Evolutionary conservation across 2,329 filamentous ascomycete genomes (phyloP).

Genomic region (Aspergillus floridensis): DNA sequence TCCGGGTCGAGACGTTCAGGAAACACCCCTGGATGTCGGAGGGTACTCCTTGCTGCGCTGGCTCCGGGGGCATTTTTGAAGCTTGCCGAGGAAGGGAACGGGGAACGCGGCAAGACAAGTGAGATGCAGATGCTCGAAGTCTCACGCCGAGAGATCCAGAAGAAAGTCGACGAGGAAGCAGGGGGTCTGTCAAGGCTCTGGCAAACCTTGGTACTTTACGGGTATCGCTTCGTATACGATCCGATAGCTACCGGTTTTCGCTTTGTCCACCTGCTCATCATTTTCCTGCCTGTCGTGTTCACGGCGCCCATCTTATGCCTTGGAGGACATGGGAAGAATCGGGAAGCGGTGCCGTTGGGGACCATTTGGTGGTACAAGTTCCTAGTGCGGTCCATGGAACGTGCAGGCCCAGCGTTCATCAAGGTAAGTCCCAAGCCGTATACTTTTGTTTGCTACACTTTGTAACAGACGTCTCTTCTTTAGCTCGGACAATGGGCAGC

Average conservation of each 20-base stretch:
- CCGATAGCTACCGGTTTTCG: constrained; percentile 81
- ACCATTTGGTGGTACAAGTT: constrained; percentile 95
- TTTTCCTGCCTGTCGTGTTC: constrained; percentile 87
- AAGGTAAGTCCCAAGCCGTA: constrained; percentile 60
- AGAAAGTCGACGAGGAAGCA: constrained; percentile 62
- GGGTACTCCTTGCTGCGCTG: constrained; percentile 45
- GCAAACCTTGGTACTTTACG: constrained; percentile 61
- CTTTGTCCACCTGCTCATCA: constrained; percentile 81
- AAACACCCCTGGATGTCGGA: constrained; percentile 26
- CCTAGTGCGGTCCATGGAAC: constrained; percentile 84
- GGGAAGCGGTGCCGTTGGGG: constrained; percentile 72
- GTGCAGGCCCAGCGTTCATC: constrained; percentile 92
- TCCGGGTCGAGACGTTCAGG: constrained; percentile 17
- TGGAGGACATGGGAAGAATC: constrained; percentile 61
- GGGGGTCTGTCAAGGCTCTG: constrained; percentile 58
- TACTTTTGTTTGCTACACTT: not conserved
- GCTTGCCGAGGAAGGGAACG: constrained; percentile 51
- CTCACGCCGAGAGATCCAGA: constrained; percentile 73
- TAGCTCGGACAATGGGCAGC: constrained; percentile 97
- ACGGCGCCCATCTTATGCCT: constrained; percentile 79
- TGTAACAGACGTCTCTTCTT: constrained; percentile 1
- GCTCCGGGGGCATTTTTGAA: constrained; percentile 60
- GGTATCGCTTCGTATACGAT: constrained; percentile 65
- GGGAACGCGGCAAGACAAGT: constrained; percentile 60
- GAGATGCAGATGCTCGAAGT: constrained; percentile 84